Evolutionary conservation across 305 asterid species (phyloP).

Genomic region (Solanum hybrid): DNA sequence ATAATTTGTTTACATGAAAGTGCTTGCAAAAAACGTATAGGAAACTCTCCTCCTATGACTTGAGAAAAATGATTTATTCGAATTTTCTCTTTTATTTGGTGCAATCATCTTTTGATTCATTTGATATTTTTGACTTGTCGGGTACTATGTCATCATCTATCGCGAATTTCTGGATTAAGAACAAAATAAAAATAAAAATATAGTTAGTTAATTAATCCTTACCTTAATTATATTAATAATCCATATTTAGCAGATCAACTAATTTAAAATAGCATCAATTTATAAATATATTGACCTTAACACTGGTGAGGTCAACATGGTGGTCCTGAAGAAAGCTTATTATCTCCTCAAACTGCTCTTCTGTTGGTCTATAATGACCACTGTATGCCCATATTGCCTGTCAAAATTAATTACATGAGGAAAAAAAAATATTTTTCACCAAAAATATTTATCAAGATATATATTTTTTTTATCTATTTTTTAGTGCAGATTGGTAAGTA

Average conservation of each 20-base stretch:
- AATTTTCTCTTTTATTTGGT: background rate
- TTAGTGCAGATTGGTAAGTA: background rate
- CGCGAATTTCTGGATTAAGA: background rate
- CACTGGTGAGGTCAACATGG: conserved; percentile 24
- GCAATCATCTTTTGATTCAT: background rate
- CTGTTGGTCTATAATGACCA: conserved; percentile 44
- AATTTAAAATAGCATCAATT: background rate
- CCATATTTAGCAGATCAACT: background rate
- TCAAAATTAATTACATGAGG: background rate
- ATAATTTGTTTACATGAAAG: background rate
- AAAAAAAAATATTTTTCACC: background rate
- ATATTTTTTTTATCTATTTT: background rate
- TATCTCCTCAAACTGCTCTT: conserved; percentile 31
- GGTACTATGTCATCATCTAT: background rate
- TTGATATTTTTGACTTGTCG: background rate
- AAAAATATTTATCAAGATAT: background rate
- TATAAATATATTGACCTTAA: conserved; percentile 22
- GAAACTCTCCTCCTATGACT: background rate
- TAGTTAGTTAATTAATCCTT: background rate
- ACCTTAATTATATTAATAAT: background rate
- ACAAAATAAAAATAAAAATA: background rate
- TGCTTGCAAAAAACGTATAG: background rate
- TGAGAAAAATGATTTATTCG: background rate
- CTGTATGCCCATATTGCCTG: conserved; percentile 47
- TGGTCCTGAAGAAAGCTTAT: conserved; percentile 31